Evolutionary conservation across 306 rosid genomes (phyloP).

Genomic region (Sechiopsis laciniata): DNA sequence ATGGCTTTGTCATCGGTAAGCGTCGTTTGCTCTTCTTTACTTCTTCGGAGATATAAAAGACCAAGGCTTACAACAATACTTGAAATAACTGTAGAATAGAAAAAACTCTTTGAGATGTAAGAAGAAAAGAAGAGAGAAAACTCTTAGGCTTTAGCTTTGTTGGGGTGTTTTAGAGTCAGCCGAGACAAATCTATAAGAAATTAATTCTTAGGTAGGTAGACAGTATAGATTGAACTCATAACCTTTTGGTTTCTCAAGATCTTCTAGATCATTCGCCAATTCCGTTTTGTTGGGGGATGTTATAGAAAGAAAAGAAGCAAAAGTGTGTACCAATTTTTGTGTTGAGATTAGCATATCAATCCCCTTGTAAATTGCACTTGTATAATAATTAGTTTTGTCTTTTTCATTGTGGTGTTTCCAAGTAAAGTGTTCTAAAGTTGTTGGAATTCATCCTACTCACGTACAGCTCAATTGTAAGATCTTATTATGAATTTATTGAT

Average conservation of each 20-base stretch:
- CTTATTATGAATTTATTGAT: background rate
- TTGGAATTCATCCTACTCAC: constrained; percentile 1
- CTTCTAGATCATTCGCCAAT: no score
- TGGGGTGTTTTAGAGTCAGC: constrained; percentile 27
- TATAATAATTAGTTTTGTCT: constrained; percentile 4
- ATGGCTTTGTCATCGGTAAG: constrained; percentile 95
- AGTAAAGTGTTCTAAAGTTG: constrained; percentile 5
- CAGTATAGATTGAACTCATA: no score
- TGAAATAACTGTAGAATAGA: constrained; percentile 79
- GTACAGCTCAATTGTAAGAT: constrained; percentile 6
- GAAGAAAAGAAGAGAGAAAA: background rate
- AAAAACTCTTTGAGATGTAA: background rate
- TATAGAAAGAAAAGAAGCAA: background rate
- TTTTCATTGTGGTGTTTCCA: background rate
- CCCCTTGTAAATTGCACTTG: constrained; percentile 14
- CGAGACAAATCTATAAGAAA: no score
- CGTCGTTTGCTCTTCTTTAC: constrained; percentile 90
- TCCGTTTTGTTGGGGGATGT: no score
- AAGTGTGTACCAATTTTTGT: constrained; percentile 33
- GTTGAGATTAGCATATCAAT: constrained; percentile 24
- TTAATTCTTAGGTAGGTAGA: no score
- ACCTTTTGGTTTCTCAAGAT: no score
- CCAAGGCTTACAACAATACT: constrained; percentile 74
- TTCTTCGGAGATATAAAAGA: constrained; percentile 70
- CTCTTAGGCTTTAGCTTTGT: constrained; percentile 23